Percentiles rank a stretch among this genome's conserved stretches.
Evolutionary conservation across 2,329 filamentous ascomycete genomes (phyloP).

Genomic region (Fusarium xylarioides): DNA sequence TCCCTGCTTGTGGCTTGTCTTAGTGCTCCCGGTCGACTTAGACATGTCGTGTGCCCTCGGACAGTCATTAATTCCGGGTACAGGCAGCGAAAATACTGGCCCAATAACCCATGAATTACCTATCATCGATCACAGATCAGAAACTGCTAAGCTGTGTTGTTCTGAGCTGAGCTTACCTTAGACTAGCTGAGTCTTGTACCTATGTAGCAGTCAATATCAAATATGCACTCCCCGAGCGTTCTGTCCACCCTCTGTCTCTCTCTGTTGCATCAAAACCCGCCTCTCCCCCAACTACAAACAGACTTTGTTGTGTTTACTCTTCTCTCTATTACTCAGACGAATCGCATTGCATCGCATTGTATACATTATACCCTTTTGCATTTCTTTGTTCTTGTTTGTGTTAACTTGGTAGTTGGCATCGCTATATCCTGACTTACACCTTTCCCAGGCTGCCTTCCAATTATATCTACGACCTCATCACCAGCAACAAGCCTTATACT

Average conservation of each 20-base stretch:
- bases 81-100: background rate
- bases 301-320: background rate
- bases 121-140: background rate
- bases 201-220: slow-evolving; percentile 6
- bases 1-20: slow-evolving; percentile 19
- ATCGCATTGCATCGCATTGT: background rate
- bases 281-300: background rate
- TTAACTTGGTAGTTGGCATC: background rate
- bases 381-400: background rate
- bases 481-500: background rate
- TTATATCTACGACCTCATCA: background rate
- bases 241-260: slow-evolving; percentile 1
- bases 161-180: background rate
- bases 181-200: background rate
- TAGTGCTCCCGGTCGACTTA: slow-evolving; percentile 18
- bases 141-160: background rate
- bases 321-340: background rate
- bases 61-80: slow-evolving; percentile 14
- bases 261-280: slow-evolving; percentile 23
- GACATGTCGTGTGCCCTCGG: slow-evolving; percentile 26
- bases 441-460: background rate
- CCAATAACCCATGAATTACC: background rate
- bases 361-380: background rate
- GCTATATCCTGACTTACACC: background rate
- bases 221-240: slow-evolving; percentile 13